Base-by-base conservation (phyloP, 2,329 filamentous ascomycete species). In the Aspergillus viridinutans region DNA sequence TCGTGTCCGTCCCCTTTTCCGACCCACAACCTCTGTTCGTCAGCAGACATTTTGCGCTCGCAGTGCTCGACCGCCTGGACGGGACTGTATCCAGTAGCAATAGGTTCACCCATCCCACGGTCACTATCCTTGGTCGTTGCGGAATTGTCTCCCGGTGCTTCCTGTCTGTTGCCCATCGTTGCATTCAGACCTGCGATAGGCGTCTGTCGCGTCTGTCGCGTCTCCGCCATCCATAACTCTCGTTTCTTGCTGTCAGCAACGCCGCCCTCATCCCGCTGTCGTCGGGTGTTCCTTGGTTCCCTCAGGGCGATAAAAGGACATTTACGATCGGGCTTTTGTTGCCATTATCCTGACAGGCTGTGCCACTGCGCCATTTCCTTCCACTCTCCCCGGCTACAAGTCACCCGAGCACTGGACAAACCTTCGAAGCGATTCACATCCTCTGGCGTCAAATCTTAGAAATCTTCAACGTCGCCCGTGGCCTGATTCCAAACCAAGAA, bases 131-230 rank as follows among this genome's bases (percentile, higher is more conserved):
- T 25, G 8, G 6, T 47, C 12, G 12, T 23, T 25, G 12, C 43
- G 43, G 43, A 47, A 47, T 17, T 47, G 26, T 12, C 21, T 45
- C 40, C 47, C 25, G 29, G 32, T 25, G 5, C 48, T 47, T 7
- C 21, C 14, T 42, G 28, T 28, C 21, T 29, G 23, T 52, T 52
- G 49, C 20, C 49, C 51, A 14, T 47, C 40, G 26, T 56, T 45
- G 45, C 43, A 49, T 58, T 52, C 43, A 45, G 49, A 54, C 20
- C 54, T 50, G 53, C 54, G 49, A 42, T 17, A 50, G 14, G 49
- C 53, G 54, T 53, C 49, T 60, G 50, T 56, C 58, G 61, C 59
- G 58, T 55, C 53, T 53, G 57, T 60, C 58, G 59, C 59, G 55
- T 58, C 54, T 54, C 57, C 49, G 56, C 57, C 50, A 54, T 57